Base-by-base conservation (phyloP, 2,329 filamentous ascomycete genomes). In the Microascus cirrosus region DNA sequence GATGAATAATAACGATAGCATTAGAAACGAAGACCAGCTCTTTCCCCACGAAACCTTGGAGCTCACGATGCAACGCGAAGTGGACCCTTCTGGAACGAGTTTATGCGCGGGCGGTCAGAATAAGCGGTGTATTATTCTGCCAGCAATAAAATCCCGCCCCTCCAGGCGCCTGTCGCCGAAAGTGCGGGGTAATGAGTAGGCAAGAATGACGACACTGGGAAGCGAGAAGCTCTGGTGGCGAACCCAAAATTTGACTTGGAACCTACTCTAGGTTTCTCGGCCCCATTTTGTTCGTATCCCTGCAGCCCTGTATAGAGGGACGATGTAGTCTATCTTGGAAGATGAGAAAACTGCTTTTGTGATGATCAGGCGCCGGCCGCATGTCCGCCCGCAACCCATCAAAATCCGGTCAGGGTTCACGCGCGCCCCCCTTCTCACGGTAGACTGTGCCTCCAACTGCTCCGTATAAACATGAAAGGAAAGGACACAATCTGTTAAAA, bases 61-160 rank as follows among this genome's bases (percentile, higher is more conserved):
- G 22, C 52, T 54, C 28, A 58, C 54, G 55, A 60, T 45, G 35
- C 58, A 36, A 48, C 39, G 32, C 32, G 20, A 28, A 48, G 28
- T 53, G 36, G 53, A 51, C 35, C 45, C 32, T 53, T 58, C 35
- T 59, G 61, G 57, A 59, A 59, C 36, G 59, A 62, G 65, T 65
- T 66, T 67, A 61, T 64, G 50, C 45, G 22, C 22, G 45, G n/a
- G 45, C 45, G 45, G 45, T 50, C 45, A 22, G 39, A 6, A 48
- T 59, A 59, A 58, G 67, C 67, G 67, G 67, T 68, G 57, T 32
- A 15, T 5, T 4, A 58, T 69, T 69, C 63, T 69, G 66, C 65
- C 68, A 60, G 58, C 48, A 7, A 1, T 50, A 50, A 50, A 8
- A 50, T 10, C 18, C 45, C 45, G 22, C 45, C 45, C 22, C 45